These are phyloP conservation scores for Xylaria flabelliformis DNA, from an alignment of 495 filamentous ascomycete genomes.

Conservation along the genomic window DNA sequence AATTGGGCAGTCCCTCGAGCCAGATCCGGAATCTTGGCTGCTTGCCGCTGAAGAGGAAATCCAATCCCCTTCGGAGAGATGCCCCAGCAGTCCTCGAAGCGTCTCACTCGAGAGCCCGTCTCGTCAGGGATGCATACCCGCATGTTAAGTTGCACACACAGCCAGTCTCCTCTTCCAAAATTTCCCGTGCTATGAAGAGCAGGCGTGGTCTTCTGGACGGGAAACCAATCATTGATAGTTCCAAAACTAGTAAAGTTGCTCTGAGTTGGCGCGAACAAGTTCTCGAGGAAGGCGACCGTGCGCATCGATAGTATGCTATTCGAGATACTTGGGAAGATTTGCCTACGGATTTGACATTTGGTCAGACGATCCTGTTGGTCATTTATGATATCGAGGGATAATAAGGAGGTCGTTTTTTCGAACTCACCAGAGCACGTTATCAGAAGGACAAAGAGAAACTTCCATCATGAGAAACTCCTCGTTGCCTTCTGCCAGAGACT, in stretches of 20 bases:
- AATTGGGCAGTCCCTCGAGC: neutral
- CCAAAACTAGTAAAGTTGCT: neutral
- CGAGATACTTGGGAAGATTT: conserved; percentile 3
- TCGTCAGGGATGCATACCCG: conserved; percentile 1
- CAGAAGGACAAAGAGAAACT: neutral
- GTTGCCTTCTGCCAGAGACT: neutral
- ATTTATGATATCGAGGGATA: neutral
- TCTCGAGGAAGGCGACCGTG: conserved; percentile 2
- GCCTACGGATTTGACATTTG: neutral
- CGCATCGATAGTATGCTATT: conserved; percentile 4
- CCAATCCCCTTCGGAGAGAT: neutral
- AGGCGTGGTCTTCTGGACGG: neutral
- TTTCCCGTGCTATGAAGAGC: neutral
- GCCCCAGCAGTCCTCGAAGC: neutral
- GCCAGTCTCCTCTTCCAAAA: conserved; percentile 7
- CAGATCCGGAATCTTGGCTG: neutral
- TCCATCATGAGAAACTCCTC: neutral
- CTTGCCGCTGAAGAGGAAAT: conserved; percentile 1
- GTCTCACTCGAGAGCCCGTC: neutral
- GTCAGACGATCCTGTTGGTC: neutral
- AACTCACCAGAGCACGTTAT: conserved; percentile 10
- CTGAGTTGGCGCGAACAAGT: neutral
- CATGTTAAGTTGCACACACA: neutral
- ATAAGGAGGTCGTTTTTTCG: neutral
- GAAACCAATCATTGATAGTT: neutral